Conservation (phyloP, 805 yeast genomes). For the Metschnikowia baotianmanensis region DNA sequence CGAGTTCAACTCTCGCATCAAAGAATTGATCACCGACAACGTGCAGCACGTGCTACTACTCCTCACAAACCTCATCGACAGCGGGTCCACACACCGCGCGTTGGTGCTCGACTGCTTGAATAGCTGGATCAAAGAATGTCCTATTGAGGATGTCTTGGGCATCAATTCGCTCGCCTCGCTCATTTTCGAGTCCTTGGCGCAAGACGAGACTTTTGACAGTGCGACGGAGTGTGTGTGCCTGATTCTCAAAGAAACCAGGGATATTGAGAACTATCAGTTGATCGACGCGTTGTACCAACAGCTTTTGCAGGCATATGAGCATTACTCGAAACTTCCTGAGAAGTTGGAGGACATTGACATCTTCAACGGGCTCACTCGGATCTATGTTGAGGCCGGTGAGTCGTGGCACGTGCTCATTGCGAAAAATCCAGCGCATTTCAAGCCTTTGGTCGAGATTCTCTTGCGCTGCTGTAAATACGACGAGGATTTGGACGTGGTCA, state of each 20-base stretch:
- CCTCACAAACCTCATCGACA: slow-evolving; percentile 47
- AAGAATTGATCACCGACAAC: slow-evolving; percentile 60
- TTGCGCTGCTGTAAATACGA: slow-evolving; percentile 69
- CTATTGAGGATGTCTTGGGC: slow-evolving; percentile 64
- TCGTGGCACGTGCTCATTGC: slow-evolving; percentile 90
- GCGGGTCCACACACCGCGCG: slow-evolving; percentile 22
- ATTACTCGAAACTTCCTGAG: slow-evolving; percentile 26
- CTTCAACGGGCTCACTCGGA: slow-evolving; percentile 66
- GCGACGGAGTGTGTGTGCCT: slow-evolving; percentile 86
- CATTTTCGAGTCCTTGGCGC: slow-evolving; percentile 57
- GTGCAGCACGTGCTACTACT: slow-evolving; percentile 66
- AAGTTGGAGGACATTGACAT: slow-evolving; percentile 59
- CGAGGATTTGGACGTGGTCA: slow-evolving; percentile 83
- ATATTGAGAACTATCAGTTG: slow-evolving; percentile 59
- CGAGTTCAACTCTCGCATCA: slow-evolving; percentile 66
- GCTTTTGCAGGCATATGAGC: slow-evolving; percentile 58
- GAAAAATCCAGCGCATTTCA: slow-evolving; percentile 63
- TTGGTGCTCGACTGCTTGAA: slow-evolving; percentile 71
- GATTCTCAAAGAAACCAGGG: slow-evolving; percentile 77
- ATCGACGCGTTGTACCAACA: slow-evolving; percentile 68
- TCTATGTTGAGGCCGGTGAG: slow-evolving; percentile 91
- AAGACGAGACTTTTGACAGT: slow-evolving; percentile 74
- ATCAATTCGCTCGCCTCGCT: slow-evolving; percentile 63
- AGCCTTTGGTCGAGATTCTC: slow-evolving; percentile 69
- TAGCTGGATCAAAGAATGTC: slow-evolving; percentile 89